These are phyloP conservation scores for Hydrangea macrophylla DNA, from an alignment of 148 eudicot species.

Conservation along the genomic window DNA sequence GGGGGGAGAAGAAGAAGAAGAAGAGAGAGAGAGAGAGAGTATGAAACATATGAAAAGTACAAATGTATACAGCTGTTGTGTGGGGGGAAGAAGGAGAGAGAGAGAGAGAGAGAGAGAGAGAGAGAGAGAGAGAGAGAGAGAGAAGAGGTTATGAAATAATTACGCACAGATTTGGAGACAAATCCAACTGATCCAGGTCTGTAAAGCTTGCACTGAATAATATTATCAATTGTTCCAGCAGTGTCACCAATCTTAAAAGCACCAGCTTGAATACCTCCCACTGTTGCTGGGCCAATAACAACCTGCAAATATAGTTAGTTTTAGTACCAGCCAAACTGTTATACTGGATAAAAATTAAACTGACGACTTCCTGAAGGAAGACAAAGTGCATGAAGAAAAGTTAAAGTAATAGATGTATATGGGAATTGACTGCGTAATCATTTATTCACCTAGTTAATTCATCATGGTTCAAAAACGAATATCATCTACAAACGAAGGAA, in stretches of 20 bases:
- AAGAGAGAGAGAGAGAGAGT: too few species aligned
- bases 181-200: constrained; percentile 99
- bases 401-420: background rate
- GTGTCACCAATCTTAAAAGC: constrained; percentile 99
- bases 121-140: constrained; percentile 4
- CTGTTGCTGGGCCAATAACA: constrained; percentile 95
- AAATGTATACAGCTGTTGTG: too few species aligned
- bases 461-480: background rate
- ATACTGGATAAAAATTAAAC: background rate
- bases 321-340: background rate
- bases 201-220: constrained; percentile 87
- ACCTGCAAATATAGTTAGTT: constrained; percentile 39
- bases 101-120: too few species aligned
- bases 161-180: constrained; percentile 94
- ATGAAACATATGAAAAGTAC: background rate
- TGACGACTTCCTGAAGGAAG: background rate
- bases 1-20: too few species aligned
- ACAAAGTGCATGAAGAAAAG: constrained; percentile 1
- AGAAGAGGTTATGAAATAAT: background rate
- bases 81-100: too few species aligned
- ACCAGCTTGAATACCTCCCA: constrained; percentile 98
- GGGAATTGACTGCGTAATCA: background rate
- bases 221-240: constrained; percentile 91
- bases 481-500: background rate
- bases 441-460: background rate